Evolutionary conservation across 495 filamentous ascomycete species (phyloP).

Genomic region (Trichoderma orchidacearum): DNA sequence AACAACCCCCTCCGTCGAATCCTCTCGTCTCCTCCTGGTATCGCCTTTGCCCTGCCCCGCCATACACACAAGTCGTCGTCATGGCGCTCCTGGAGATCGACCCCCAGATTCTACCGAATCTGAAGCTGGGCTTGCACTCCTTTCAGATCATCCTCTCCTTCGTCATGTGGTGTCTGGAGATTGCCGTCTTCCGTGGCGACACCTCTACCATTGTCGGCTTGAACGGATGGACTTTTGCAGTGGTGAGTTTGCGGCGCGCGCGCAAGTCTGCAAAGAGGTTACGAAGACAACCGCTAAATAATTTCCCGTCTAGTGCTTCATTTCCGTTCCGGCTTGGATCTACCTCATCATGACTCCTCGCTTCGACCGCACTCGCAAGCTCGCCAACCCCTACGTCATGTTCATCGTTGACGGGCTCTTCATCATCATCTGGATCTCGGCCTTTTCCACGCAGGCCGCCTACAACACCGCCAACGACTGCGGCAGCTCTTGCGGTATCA

Average conservation of each 20-base stretch:
- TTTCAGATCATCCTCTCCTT: slow-evolving; percentile 55
- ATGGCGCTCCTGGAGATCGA: slow-evolving; percentile 26
- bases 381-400: slow-evolving; percentile 75
- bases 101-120: slow-evolving; percentile 36
- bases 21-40: neutral
- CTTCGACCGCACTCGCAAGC: slow-evolving; percentile 65
- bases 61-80: neutral
- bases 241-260: slow-evolving; percentile 48
- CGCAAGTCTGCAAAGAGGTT: neutral
- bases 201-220: slow-evolving; percentile 50
- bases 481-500: slow-evolving; percentile 48
- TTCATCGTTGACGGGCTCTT: slow-evolving; percentile 60
- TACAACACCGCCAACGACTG: slow-evolving; percentile 41
- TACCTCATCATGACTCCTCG: slow-evolving; percentile 75
- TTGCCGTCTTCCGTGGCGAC: slow-evolving; percentile 54
- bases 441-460: slow-evolving; percentile 61
- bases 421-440: slow-evolving; percentile 71
- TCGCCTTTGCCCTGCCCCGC: too few species aligned
- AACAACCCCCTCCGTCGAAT: neutral
- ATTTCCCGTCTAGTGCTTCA: slow-evolving; percentile 52
- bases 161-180: slow-evolving; percentile 57
- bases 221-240: slow-evolving; percentile 59
- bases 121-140: slow-evolving; percentile 43
- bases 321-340: slow-evolving; percentile 68
- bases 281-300: neutral